Conservation (phyloP, 768 basidiomycete genomes). For the Trametes coccinea region DNA sequence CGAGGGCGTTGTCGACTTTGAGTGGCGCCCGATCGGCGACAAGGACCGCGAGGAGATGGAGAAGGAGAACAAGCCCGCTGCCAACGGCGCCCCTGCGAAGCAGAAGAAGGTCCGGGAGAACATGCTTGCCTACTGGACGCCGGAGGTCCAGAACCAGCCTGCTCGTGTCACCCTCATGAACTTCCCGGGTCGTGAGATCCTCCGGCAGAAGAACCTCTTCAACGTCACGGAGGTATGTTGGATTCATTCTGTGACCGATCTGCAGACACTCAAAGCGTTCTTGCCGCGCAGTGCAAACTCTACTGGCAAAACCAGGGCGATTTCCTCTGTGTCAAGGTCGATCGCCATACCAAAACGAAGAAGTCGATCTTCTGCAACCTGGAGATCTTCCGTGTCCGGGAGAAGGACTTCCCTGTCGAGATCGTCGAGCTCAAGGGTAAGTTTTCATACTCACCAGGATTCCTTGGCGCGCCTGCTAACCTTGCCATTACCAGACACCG, state of each 20-base stretch:
- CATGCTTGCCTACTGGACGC: conserved; percentile 97
- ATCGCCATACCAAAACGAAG: conserved; percentile 97
- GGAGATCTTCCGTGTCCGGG: conserved; percentile 95
- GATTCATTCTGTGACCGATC: neutral
- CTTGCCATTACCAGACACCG: conserved; percentile 65
- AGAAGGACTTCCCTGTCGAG: conserved; percentile 97
- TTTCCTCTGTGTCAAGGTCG: conserved; percentile 98
- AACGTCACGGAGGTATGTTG: conserved; percentile 89
- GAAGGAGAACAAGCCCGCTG: conserved; percentile 41
- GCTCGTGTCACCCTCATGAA: conserved; percentile 92
- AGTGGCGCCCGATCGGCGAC: conserved; percentile 95
- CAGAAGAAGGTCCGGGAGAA: conserved; percentile 78
- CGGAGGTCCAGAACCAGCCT: conserved; percentile 94
- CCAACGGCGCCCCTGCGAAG: conserved; percentile 38
- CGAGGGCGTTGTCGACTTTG: conserved; percentile 96
- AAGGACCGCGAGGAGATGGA: conserved; percentile 78
- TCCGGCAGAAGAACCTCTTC: conserved; percentile 96
- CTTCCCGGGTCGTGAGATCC: conserved; percentile 79
- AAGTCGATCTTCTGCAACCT: conserved; percentile 98
- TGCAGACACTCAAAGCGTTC: neutral
- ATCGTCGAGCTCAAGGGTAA: conserved; percentile 95
- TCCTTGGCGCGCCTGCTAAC: neutral
- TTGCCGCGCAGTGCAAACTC: conserved; percentile 79
- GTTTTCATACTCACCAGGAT: conserved; percentile 6
- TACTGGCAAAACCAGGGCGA: conserved; percentile 99